Conservation (phyloP, 257 asterid genomes). For the Jacaranda mimosifolia region DNA sequence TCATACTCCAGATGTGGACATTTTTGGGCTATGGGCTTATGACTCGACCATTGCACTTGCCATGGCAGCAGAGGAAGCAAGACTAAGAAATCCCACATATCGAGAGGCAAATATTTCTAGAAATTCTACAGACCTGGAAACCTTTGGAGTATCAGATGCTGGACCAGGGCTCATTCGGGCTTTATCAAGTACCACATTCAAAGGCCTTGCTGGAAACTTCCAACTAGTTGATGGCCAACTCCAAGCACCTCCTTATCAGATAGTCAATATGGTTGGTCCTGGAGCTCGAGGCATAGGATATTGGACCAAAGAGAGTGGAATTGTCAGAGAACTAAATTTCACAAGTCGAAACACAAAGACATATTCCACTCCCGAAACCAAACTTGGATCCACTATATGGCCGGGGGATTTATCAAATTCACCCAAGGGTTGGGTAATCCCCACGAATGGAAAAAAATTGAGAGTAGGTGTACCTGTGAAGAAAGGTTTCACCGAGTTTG, state of each 20-base stretch:
- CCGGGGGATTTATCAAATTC: conserved; percentile 44
- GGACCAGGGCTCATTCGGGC: conserved; percentile 48
- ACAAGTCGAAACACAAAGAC: background rate
- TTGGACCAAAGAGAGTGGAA: conserved; percentile 47
- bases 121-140: conserved; percentile 38
- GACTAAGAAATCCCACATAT: conserved; percentile 14
- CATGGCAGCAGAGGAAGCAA: conserved; percentile 42
- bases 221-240: conserved; percentile 47
- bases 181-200: conserved; percentile 36
- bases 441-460: conserved; percentile 51
- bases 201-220: conserved; percentile 54
- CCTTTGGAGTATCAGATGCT: conserved; percentile 37
- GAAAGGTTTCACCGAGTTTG: conserved; percentile 49
- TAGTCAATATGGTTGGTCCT: conserved; percentile 50
- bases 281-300: conserved; percentile 45
- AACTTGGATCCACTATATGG: conserved; percentile 50
- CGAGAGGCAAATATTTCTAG: conserved; percentile 19
- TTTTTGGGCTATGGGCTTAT: conserved; percentile 30
- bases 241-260: conserved; percentile 49
- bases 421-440: conserved; percentile 66
- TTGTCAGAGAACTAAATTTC: conserved; percentile 34
- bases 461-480: conserved; percentile 57
- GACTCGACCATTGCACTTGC: conserved; percentile 40
- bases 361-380: conserved; percentile 40
- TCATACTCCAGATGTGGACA: background rate